Conservation (phyloP, 1,284 basidiomycete genomes). For the Ustilago loliicola region DNA sequence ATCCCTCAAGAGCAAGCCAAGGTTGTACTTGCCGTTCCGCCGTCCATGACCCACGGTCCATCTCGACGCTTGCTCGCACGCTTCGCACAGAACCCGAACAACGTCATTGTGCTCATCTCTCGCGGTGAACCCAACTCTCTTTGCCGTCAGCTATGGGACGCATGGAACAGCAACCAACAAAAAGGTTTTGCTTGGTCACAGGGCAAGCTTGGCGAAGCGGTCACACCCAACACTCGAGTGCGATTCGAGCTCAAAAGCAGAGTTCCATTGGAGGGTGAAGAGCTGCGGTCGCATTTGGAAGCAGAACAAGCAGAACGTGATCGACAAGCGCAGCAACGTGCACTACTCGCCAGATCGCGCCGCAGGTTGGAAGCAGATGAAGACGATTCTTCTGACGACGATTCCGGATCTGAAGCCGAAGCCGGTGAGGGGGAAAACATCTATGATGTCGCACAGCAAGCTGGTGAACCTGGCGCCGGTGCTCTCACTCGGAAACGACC, state of each 20-base stretch:
- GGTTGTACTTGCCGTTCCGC: constrained; percentile 91
- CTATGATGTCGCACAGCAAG: constrained; percentile 42
- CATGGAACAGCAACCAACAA: constrained; percentile 85
- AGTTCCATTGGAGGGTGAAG: constrained; percentile 76
- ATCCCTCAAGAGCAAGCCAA: constrained; percentile 83
- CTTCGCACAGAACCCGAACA: constrained; percentile 80
- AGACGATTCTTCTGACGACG: constrained; percentile 72
- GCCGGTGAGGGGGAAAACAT: constrained; percentile 75
- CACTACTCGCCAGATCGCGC: constrained; percentile 81
- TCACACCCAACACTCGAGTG: constrained; percentile 67
- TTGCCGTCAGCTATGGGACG: constrained; percentile 82
- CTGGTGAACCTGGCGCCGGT: constrained; percentile 16
- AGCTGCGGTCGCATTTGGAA: constrained; percentile 84
- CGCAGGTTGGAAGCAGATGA: constrained; percentile 86
- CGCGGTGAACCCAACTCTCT: constrained; percentile 83
- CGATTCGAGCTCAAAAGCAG: constrained; percentile 82
- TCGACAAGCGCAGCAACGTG: constrained; percentile 87
- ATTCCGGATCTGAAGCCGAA: constrained; percentile 75
- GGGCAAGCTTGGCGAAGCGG: constrained; percentile 85
- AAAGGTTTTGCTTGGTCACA: constrained; percentile 84
- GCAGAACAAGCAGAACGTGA: constrained; percentile 86
- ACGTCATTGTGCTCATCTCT: constrained; percentile 59
- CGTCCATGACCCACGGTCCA: constrained; percentile 90
- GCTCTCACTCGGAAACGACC: constrained; percentile 31
- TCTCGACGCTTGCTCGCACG: constrained; percentile 86